Conservation (phyloP, 371 early-diverging fungal genomes). For the Mucor velutinosus region DNA sequence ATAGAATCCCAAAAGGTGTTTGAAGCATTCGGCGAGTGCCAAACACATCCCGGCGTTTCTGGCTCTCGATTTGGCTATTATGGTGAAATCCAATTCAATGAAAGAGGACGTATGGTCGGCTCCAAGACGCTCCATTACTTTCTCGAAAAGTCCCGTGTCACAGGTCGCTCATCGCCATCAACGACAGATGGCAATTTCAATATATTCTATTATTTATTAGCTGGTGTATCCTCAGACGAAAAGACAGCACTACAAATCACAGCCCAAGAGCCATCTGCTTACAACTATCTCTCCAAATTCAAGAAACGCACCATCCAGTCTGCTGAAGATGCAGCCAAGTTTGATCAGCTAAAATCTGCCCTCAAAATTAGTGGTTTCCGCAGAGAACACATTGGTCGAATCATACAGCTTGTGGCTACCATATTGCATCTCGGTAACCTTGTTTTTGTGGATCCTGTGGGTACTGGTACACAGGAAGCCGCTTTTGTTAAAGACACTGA, state of each 20-base stretch:
- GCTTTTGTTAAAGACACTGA: slow-evolving; percentile 77
- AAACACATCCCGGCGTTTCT: slow-evolving; percentile 69
- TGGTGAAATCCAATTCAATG: slow-evolving; percentile 88
- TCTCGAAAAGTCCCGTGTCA: slow-evolving; percentile 82
- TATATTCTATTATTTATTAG: slow-evolving; percentile 87
- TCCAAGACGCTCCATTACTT: slow-evolving; percentile 90
- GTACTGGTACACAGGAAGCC: slow-evolving; percentile 62
- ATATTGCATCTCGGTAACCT: slow-evolving; percentile 93
- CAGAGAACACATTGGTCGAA: slow-evolving; percentile 76
- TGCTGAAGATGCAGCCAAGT: slow-evolving; percentile 53
- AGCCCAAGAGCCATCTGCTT: slow-evolving; percentile 18
- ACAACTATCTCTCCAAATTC: slow-evolving; percentile 24
- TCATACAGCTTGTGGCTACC: slow-evolving; percentile 86
- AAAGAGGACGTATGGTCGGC: slow-evolving; percentile 54
- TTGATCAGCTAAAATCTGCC: slow-evolving; percentile 69
- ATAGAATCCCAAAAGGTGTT: slow-evolving; percentile 73
- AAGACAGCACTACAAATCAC: slow-evolving; percentile 29
- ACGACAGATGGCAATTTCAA: slow-evolving; percentile 83
- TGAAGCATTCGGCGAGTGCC: slow-evolving; percentile 85
- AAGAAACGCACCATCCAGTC: slow-evolving; percentile 14
- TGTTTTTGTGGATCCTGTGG: slow-evolving; percentile 69
- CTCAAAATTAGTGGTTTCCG: slow-evolving; percentile 84
- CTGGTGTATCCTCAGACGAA: slow-evolving; percentile 49
- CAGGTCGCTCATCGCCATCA: slow-evolving; percentile 37
- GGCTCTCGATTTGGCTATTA: slow-evolving; percentile 89